These are phyloP conservation scores for Magnusiomyces tetraspermus DNA, from an alignment of 1,139 yeast genomes.

Conservation along the genomic window DNA sequence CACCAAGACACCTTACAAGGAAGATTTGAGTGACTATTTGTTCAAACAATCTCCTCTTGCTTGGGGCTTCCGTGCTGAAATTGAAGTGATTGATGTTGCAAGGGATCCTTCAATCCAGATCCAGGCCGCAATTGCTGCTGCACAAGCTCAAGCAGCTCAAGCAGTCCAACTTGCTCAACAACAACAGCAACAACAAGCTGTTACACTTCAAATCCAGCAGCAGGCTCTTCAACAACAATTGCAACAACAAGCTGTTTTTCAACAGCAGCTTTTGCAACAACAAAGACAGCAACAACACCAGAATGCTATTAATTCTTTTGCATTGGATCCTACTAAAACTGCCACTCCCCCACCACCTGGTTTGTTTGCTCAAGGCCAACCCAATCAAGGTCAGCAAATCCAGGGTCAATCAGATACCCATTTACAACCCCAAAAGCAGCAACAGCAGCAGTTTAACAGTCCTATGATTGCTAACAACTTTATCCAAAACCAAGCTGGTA, in stretches of 20 bases:
- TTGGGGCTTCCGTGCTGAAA: background rate
- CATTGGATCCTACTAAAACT: background rate
- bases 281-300: constrained; percentile 3
- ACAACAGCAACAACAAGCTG: background rate
- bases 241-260: background rate
- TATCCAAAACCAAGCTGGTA: background rate
- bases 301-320: background rate
- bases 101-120: background rate
- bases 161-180: background rate
- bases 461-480: background rate
- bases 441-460: background rate
- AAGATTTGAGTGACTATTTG: background rate
- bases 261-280: constrained; percentile 1
- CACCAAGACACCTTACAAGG: background rate
- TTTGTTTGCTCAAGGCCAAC: background rate
- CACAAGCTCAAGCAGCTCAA: background rate
- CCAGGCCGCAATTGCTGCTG: background rate
- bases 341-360: constrained; percentile 5
- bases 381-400: background rate
- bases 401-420: no score
- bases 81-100: background rate
- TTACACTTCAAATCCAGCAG: background rate
- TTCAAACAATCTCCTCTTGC: constrained; percentile 1
- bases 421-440: background rate
- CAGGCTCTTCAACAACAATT: constrained; percentile 1